Evolutionary conservation across 352 stramenopile species (phyloP).

Genomic region (Globisporangium polare): DNA sequence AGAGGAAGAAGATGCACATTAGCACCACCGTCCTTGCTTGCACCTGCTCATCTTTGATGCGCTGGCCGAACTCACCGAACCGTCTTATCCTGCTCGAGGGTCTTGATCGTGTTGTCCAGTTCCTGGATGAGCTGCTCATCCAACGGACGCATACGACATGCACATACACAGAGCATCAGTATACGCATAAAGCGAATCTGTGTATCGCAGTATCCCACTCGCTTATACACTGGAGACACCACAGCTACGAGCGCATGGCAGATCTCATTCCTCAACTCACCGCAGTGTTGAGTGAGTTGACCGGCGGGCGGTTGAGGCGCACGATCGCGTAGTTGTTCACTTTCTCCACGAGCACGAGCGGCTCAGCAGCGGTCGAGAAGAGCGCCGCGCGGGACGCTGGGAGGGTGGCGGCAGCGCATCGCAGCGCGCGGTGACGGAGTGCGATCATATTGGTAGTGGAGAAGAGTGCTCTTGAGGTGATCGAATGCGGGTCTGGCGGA

Average conservation of each 20-base stretch:
- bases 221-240: too few relatives aligned
- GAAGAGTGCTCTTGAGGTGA: slow-evolving; percentile 8
- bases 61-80: slow-evolving; percentile 37
- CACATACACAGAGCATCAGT: neutral
- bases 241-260: neutral
- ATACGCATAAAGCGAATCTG: neutral
- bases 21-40: neutral
- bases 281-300: slow-evolving; percentile 79
- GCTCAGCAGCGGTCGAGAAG: slow-evolving; percentile 33
- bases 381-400: slow-evolving; percentile 10
- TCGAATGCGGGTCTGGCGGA: slow-evolving; percentile 8
- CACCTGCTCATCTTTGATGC: neutral
- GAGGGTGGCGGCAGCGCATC: neutral
- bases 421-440: slow-evolving; percentile 9
- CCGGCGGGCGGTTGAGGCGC: slow-evolving; percentile 70
- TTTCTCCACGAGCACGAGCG: slow-evolving; percentile 72
- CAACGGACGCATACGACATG: neutral
- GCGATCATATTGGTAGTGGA: slow-evolving; percentile 11
- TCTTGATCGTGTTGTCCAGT: slow-evolving; percentile 63
- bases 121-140: slow-evolving; percentile 54
- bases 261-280: slow-evolving; percentile 19
- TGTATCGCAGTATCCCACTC: neutral
- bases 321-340: slow-evolving; percentile 72
- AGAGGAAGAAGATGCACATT: neutral
- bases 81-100: slow-evolving; percentile 70